Percentiles rank a stretch among this genome's conserved stretches.
phyloP scores from a whole-genome alignment of 768 basidiomycete genomes.

The Phaeotremella fagi region DNA sequence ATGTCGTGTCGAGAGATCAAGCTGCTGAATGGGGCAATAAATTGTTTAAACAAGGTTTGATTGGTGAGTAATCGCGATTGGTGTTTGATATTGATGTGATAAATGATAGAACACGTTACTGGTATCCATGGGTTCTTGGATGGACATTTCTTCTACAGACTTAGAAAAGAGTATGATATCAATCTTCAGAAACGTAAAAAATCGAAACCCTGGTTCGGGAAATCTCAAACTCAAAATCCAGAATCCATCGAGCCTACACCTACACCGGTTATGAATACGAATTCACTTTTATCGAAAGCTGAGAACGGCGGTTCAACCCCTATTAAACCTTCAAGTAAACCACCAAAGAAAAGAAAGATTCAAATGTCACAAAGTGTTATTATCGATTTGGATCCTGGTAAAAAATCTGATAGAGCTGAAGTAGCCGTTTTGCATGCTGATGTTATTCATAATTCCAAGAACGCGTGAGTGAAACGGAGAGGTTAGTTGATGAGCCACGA shows the following conservation, averaged over 20 bases:
- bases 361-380: conserved; percentile 79
- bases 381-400: conserved; percentile 58
- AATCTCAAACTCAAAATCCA: conserved; percentile 9
- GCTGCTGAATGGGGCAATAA: conserved; percentile 72
- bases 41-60: conserved; percentile 72
- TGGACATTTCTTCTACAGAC: conserved; percentile 83
- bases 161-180: conserved; percentile 63
- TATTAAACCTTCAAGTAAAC: conserved; percentile 1
- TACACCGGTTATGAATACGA: conserved; percentile 11
- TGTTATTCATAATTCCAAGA: conserved; percentile 89
- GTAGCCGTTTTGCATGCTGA: conserved; percentile 85
- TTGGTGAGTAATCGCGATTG: conserved; percentile 47
- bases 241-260: conserved; percentile 26
- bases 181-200: conserved; percentile 22
- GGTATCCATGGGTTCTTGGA: conserved; percentile 78
- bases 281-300: conserved; percentile 12
- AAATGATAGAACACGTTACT: conserved; percentile 61
- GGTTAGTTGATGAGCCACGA: no score
- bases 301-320: no score
- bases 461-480: conserved; percentile 53
- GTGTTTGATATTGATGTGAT: not conserved
- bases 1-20: conserved; percentile 75
- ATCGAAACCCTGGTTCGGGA: conserved; percentile 28
- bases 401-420: conserved; percentile 84
- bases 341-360: conserved; percentile 35